Evolutionary conservation across 106 monocot genomes (phyloP).

Genomic region (Dioscorea zingiberensis): DNA sequence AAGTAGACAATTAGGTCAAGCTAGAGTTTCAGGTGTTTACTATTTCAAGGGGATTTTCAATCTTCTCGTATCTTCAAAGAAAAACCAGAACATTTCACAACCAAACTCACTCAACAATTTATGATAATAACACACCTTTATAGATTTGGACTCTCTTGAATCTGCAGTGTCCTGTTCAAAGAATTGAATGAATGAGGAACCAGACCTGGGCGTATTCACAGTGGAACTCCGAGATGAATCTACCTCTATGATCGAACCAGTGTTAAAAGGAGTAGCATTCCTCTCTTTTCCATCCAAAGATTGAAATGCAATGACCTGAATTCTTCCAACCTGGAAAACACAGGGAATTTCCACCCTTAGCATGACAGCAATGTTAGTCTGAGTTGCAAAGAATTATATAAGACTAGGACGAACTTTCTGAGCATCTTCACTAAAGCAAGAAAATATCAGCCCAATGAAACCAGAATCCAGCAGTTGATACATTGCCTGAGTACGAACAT

Average conservation of each 20-base stretch:
- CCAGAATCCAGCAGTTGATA: constrained; percentile 89
- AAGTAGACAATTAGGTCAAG: too few species aligned
- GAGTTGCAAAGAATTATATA: too few species aligned
- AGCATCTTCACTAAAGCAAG: constrained; percentile 84
- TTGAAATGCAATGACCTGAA: constrained; percentile 96
- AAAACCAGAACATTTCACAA: too few species aligned
- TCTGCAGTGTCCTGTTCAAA: constrained; percentile 71
- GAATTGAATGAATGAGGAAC: constrained; percentile 31
- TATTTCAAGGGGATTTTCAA: too few species aligned
- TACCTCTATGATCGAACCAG: constrained; percentile 39
- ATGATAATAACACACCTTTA: constrained; percentile 27
- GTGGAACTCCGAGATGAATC: constrained; percentile 72
- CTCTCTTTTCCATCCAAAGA: constrained; percentile 62
- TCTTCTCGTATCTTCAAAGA: too few species aligned
- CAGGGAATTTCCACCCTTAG: too few species aligned
- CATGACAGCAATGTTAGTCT: too few species aligned
- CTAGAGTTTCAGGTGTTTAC: too few species aligned
- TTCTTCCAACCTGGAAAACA: constrained; percentile 64
- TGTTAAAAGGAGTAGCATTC: constrained; percentile 16
- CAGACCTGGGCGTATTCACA: constrained; percentile 32
- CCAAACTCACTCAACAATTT: too few species aligned
- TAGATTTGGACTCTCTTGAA: constrained; percentile 42
- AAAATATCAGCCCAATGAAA: constrained; percentile 92
- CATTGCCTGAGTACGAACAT: constrained; percentile 95
- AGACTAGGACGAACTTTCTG: constrained; percentile 44